Conservation (phyloP, 306 rosid species). For the Nissolia schottii region DNA sequence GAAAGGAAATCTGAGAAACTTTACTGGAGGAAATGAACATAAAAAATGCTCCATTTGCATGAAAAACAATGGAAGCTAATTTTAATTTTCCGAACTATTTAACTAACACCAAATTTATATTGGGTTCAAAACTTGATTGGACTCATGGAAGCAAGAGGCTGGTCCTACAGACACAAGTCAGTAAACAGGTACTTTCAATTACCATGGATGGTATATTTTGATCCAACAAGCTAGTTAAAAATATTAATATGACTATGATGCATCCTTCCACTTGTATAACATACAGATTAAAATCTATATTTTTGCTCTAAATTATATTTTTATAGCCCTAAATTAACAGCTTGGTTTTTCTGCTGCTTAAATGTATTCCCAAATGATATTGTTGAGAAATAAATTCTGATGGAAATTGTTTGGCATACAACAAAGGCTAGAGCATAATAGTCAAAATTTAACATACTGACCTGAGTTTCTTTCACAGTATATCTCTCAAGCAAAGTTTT, state of each 20-base stretch:
- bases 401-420: neutral
- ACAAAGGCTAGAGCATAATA: neutral
- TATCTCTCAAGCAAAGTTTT: conserved; percentile 80
- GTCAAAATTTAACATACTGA: conserved; percentile 7
- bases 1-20: neutral
- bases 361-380: neutral
- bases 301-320: no score
- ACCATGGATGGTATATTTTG: neutral
- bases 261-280: neutral
- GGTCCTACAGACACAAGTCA: neutral
- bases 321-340: neutral
- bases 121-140: neutral
- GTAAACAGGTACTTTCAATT: neutral
- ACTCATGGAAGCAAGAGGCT: neutral
- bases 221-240: neutral
- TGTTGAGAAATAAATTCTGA: neutral
- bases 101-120: neutral
- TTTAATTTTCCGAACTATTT: neutral
- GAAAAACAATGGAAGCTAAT: neutral
- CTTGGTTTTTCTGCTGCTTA: neutral
- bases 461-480: conserved; percentile 86
- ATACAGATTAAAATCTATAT: neutral
- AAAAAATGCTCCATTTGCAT: neutral
- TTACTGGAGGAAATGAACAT: neutral
- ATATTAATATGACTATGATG: neutral